Evolutionary conservation across 148 eudicot genomes (phyloP).

Genomic region (Drosera capensis): DNA sequence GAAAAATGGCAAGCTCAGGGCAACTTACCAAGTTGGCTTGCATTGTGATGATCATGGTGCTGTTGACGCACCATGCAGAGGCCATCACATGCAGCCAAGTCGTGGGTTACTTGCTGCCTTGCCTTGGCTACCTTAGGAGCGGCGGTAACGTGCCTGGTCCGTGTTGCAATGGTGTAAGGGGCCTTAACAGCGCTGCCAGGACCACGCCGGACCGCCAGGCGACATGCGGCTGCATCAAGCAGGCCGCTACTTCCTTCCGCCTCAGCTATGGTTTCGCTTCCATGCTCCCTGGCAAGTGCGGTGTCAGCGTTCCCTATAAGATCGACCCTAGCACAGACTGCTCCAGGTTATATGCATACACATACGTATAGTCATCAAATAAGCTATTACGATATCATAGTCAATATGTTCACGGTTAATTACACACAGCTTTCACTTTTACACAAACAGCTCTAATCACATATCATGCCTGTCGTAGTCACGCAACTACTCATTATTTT

Average conservation of each 20-base stretch:
- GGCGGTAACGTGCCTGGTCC: neutral
- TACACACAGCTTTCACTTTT: too few species aligned
- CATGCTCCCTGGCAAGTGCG: constrained; percentile 4
- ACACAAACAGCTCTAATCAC: too few species aligned
- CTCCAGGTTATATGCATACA: too few species aligned
- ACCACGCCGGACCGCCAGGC: constrained; percentile 18
- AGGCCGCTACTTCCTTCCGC: constrained; percentile 1
- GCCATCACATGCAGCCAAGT: constrained; percentile 14
- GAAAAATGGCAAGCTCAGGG: too few species aligned
- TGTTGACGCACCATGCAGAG: too few species aligned
- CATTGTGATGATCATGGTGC: too few species aligned
- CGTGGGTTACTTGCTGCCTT: constrained; percentile 5
- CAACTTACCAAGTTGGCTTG: too few species aligned
- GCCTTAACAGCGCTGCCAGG: constrained; percentile 5
- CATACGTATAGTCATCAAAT: too few species aligned
- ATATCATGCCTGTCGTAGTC: too few species aligned
- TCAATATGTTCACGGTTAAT: too few species aligned
- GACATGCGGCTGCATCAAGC: constrained; percentile 18
- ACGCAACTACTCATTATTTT: too few species aligned
- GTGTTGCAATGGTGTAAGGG: constrained; percentile 15
- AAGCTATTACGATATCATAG: too few species aligned
- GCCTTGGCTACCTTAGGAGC: constrained; percentile 9
- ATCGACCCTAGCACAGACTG: constrained; percentile 6
- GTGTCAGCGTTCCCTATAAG: constrained; percentile 1
- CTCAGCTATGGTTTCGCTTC: neutral